A percentile compares a stretch with the other conserved stretches of the same genome.
Conservation (phyloP, 805 yeast species). For the Schizosaccharomyces octosporus region DNA sequence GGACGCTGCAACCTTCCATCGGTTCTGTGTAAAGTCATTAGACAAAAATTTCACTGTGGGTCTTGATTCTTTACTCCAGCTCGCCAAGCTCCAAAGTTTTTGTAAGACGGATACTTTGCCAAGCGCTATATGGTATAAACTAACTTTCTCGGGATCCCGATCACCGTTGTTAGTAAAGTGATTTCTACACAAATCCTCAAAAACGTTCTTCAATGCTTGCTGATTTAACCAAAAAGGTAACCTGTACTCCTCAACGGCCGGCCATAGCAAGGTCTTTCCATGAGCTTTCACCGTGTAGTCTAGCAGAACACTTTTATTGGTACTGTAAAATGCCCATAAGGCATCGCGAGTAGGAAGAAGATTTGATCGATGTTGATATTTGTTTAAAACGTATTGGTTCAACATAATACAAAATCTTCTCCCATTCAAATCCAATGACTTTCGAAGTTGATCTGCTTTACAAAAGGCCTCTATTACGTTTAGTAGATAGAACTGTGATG, state of each 20-base stretch:
- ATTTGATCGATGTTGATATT: neutral
- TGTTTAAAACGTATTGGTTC: conserved; percentile 22
- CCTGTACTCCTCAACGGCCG: conserved; percentile 31
- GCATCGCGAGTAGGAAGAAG: conserved; percentile 50
- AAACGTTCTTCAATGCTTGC: conserved; percentile 21
- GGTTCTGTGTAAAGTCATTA: conserved; percentile 45
- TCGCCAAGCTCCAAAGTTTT: conserved; percentile 62
- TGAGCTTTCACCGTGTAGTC: conserved; percentile 23
- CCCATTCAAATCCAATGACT: conserved; percentile 37
- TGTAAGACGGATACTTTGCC: conserved; percentile 49
- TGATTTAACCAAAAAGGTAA: conserved; percentile 41
- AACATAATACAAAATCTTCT: conserved; percentile 45
- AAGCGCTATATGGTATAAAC: conserved; percentile 56
- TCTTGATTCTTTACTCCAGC: conserved; percentile 53
- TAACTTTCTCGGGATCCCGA: conserved; percentile 49
- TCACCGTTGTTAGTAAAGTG: conserved; percentile 32
- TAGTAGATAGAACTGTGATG: neutral
- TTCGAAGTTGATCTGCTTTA: conserved; percentile 8
- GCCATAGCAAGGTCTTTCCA: conserved; percentile 32
- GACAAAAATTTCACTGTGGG: conserved; percentile 56
- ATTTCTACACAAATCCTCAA: conserved; percentile 50
- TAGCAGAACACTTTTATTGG: conserved; percentile 43
- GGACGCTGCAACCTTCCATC: conserved; percentile 75
- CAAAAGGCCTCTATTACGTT: neutral
- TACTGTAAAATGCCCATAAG: conserved; percentile 69